Evolutionary conservation across 768 basidiomycete species (phyloP), one percentile per base, ranked within the genome.

Genomic region (Auricularia cornea): DNA sequence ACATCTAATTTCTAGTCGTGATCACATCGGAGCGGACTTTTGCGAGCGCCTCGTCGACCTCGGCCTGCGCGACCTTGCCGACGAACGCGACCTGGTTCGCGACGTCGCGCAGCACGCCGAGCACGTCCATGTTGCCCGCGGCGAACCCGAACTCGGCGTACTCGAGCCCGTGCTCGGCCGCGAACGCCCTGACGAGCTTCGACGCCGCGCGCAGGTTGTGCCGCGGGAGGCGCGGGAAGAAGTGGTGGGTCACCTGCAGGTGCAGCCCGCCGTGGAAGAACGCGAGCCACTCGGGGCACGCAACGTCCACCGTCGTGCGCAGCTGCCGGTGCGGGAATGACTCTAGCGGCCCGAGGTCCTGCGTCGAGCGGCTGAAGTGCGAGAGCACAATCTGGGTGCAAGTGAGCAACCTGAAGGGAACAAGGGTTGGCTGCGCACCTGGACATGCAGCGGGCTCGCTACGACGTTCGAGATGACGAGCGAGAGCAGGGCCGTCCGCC

Each of bases 191-290:
- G 61, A 97, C 94, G 26, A 95, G 78, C 32, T 81, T 64, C 66
- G 90, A 92, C 2, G 96, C 96, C 62, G 84, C 79, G 38, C 85
- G 83, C 61, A 99, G 81, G 72, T 97, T 94, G 79, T 98, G 96
- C 41, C 97, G 81, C 2, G 97, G 97, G 1, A 98, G 80, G 12
- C 97, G 87, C 23, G 97, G 97, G 79, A 98, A 98, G 64, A 98
- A 82, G 74, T 98, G 95, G 69, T 99, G 97, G 2, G 96, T 94
- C 51, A 98, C 92, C 75, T 99, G 97, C 14, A 98, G 85, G 69
- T 99, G 93, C 23, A 99, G 83, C n/a, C 97, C 97, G 12, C 97
- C 97, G 70, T 99, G 97, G 35, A 99, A 76, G 71, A 94, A 98
- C 60, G 83, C 90, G 68, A 98, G 81, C 33, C 85, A 84, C 1